phyloP scores from a whole-genome alignment of 495 filamentous ascomycete genomes.

The Penicillium paxilli region DNA sequence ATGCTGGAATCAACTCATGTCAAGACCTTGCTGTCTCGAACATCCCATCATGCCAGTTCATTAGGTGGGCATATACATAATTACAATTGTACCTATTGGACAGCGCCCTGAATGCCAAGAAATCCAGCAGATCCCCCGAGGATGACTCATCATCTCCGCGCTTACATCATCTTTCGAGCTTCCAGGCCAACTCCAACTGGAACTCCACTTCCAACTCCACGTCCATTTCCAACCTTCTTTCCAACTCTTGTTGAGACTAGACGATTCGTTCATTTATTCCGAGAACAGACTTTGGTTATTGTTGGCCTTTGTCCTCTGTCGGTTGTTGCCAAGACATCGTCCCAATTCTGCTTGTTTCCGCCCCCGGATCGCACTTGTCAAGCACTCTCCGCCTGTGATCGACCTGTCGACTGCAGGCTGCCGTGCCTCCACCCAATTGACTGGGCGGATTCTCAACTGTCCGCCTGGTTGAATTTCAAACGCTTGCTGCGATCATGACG shows the following conservation, averaged over 20 bases:
- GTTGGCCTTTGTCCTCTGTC: too few species aligned
- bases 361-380: background rate
- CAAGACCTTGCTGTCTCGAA: too few species aligned
- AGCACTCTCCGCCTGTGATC: background rate
- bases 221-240: background rate
- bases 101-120: too few species aligned
- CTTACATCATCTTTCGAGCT: background rate
- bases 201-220: background rate
- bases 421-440: background rate
- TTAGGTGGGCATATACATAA: too few species aligned
- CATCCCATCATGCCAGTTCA: too few species aligned
- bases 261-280: too few species aligned
- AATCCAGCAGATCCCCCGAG: background rate
- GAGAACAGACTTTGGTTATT: too few species aligned
- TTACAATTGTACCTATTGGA: too few species aligned
- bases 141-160: conserved; percentile 4
- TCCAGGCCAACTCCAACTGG: background rate
- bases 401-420: background rate
- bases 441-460: background rate
- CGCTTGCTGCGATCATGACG: conserved; percentile 25
- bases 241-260: background rate
- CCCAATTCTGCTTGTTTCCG: too few species aligned
- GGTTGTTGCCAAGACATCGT: too few species aligned
- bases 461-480: background rate
- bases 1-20: too few species aligned